These are phyloP conservation scores for Aphanocladium album DNA, from an alignment of 2,329 filamentous ascomycete genomes.

Conservation along the genomic window DNA sequence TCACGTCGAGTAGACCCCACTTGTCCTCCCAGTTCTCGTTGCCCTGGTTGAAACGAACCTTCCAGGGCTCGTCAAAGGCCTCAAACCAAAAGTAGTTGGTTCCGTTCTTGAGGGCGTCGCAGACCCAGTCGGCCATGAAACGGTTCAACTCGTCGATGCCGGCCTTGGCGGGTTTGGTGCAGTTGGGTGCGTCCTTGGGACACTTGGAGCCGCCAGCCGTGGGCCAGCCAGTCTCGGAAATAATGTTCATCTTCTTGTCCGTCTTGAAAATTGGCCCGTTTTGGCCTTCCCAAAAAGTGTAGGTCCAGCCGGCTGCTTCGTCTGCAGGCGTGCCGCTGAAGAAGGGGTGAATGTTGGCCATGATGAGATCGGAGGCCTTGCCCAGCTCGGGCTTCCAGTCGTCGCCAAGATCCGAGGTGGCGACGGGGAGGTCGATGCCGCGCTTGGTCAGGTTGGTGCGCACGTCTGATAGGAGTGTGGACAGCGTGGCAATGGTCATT, in stretches of 20 bases:
- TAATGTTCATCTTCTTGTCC: constrained; percentile 65
- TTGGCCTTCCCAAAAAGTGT: constrained; percentile 69
- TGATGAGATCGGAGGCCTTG: constrained; percentile 72
- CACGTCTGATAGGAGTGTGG: constrained; percentile 60
- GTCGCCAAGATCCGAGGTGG: constrained; percentile 83
- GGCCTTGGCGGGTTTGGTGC: constrained; percentile 66
- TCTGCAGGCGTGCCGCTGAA: constrained; percentile 72
- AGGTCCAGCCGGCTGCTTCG: constrained; percentile 74
- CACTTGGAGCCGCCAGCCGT: constrained; percentile 75
- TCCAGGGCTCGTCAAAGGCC: constrained; percentile 97
- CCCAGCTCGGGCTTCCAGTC: constrained; percentile 74
- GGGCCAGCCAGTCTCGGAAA: constrained; percentile 91
- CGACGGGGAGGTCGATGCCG: constrained; percentile 67
- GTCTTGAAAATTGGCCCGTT: constrained; percentile 61
- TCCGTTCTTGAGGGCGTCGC: constrained; percentile 69
- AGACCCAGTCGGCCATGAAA: constrained; percentile 86
- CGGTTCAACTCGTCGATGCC: constrained; percentile 75
- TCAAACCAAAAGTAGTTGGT: constrained; percentile 98
- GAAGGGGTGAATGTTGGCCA: constrained; percentile 97
- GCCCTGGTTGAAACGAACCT: constrained; percentile 64
- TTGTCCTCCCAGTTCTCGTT: constrained; percentile 85
- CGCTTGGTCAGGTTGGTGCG: constrained; percentile 65
- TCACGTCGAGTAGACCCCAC: constrained; percentile 86
- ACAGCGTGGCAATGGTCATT: constrained; percentile 61
- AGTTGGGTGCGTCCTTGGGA: constrained; percentile 49